Percentiles rank a stretch among this genome's conserved stretches.
Conservation (phyloP, 495 filamentous ascomycete genomes). For the Hamigera avellanea region DNA sequence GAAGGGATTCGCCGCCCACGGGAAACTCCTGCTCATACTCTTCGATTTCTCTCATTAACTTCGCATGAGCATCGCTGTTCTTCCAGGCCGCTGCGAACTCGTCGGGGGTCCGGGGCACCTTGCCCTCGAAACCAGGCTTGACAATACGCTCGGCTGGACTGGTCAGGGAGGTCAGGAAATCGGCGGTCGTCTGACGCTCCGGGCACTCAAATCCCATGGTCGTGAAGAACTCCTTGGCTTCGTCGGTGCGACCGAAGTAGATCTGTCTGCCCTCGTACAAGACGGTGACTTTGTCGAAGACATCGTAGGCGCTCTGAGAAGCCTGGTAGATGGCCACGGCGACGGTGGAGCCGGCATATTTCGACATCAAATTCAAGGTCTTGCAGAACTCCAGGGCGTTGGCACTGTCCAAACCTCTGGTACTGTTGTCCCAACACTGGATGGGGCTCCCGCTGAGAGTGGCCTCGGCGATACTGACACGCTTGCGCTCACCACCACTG, state of each 20-base stretch:
- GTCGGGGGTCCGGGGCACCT: conserved; percentile 57
- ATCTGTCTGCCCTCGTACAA: conserved; percentile 57
- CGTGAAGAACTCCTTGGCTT: conserved; percentile 55
- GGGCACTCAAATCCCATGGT: conserved; percentile 53
- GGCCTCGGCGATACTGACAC: conserved; percentile 42
- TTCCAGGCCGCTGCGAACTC: conserved; percentile 59
- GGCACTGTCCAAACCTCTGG: conserved; percentile 72
- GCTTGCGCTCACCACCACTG: conserved; percentile 77
- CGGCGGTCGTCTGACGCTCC: conserved; percentile 54
- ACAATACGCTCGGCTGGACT: conserved; percentile 55
- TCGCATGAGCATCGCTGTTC: conserved; percentile 39
- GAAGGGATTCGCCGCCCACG: conserved; percentile 26
- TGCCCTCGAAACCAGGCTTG: conserved; percentile 49
- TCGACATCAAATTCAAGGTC: conserved; percentile 63
- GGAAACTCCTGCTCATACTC: conserved; percentile 37
- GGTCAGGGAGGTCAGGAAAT: conserved; percentile 70
- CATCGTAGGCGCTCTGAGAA: conserved; percentile 68
- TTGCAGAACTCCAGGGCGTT: conserved; percentile 69
- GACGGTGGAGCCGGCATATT: conserved; percentile 64
- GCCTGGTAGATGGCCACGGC: conserved; percentile 82
- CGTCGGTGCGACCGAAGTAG: conserved; percentile 51
- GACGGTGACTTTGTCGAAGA: conserved; percentile 51
- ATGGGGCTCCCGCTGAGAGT: conserved; percentile 65
- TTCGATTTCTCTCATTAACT: conserved; percentile 39
- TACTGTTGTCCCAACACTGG: conserved; percentile 80